phyloP scores from a whole-genome alignment of 352 stramenopile species.

The Globisporangium uncinulatum region DNA sequence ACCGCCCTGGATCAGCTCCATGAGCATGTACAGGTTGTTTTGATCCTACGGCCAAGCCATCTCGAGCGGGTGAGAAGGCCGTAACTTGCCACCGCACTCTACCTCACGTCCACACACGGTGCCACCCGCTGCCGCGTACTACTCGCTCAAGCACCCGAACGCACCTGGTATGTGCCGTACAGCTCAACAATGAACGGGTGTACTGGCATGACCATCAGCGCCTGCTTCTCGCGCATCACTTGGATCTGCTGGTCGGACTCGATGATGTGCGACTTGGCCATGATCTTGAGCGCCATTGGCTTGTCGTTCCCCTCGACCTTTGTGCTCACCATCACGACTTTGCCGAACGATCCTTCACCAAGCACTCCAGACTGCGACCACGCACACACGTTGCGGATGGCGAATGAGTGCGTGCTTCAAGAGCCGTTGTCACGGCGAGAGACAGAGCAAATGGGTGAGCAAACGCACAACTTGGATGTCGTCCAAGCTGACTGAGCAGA shows the following conservation, averaged over 20 bases:
- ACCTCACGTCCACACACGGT: too few species aligned
- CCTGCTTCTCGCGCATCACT: conserved; percentile 90
- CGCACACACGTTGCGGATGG: neutral
- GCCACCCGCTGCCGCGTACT: too few species aligned
- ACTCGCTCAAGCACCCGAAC: neutral
- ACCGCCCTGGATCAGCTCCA: conserved; percentile 91
- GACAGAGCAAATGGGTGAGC: neutral
- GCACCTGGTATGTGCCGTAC: conserved; percentile 82
- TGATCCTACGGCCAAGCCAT: conserved; percentile 46
- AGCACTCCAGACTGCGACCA: conserved; percentile 73
- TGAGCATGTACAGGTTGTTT: conserved; percentile 92
- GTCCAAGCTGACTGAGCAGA: conserved; percentile 44
- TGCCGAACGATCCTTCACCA: conserved; percentile 94
- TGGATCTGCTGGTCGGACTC: conserved; percentile 91
- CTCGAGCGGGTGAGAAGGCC: neutral
- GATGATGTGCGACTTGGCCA: conserved; percentile 92
- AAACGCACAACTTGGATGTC: conserved; percentile 56
- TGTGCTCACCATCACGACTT: conserved; percentile 90
- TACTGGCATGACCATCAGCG: conserved; percentile 83
- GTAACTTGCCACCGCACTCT: too few species aligned
- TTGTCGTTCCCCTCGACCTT: conserved; percentile 47
- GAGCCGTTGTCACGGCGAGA: neutral
- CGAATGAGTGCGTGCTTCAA: too few species aligned
- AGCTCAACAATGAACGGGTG: conserved; percentile 92
- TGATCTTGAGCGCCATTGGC: conserved; percentile 89